Base-by-base conservation (phyloP, 257 asterid species). In the Anisodus tanguticus region DNA sequence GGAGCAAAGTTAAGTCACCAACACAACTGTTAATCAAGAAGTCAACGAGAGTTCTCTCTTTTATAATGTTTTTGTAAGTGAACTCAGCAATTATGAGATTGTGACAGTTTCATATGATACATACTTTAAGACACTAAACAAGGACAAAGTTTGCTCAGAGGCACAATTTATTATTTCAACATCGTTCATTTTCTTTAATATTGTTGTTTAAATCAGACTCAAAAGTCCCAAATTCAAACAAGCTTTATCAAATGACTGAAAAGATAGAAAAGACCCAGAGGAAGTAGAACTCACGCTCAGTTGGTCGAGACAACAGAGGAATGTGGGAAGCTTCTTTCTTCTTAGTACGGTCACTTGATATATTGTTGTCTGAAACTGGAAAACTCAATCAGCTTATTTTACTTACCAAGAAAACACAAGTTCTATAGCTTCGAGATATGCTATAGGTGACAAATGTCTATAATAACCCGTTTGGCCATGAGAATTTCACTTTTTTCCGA, bases 251-350 rank as follows among this genome's bases (percentile, higher is more conserved):
- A 64, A 66, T 82, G 68, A 64, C 6, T 15, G 55, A 57, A 63
- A 2, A 68, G 39, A 15, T 62, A n/a, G 11, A 37, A 15, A 35
- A 43, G 15, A 67, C 55, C 45, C 17, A 55, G 57, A 83, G 68
- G 72, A 57, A 82, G 60, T 82, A 80, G 59, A 82, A 93, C 98
- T 94, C 69, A 97, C 99, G 98, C 89, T 91, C 98, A 41, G 98
- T 91, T 70, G 93, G 97, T 9, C 98, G 90, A 63, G 93, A 88
- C 91, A 92, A 59, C 31, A 96, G 90, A 57, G 93, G 94, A 83
- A 93, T 68, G 90, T 93, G 91, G 86, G 89, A 84, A 77, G 95
- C 79, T 86, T 85, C 93, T 92, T 89, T 94, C 90, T 87, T 92
- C 84, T 88, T 97, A n/a, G 83, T 59, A 86, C 87, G 78, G n/a